These are phyloP conservation scores for Taphrina communis DNA, from an alignment of 1,139 yeast genomes.

Conservation along the genomic window DNA sequence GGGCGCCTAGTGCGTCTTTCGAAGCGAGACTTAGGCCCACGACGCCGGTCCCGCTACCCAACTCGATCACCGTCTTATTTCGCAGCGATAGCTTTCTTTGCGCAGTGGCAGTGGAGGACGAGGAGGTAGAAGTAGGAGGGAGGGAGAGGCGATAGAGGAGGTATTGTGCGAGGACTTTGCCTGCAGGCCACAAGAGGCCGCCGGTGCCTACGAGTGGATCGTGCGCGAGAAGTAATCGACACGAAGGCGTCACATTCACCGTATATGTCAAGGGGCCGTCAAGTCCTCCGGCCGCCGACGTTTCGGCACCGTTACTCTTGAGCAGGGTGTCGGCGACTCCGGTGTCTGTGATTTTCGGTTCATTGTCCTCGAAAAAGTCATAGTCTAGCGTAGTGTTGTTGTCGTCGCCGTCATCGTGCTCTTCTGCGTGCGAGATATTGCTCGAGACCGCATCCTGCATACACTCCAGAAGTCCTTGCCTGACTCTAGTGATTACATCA, in stretches of 20 bases:
- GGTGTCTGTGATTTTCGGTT: slow-evolving; percentile 14
- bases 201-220: slow-evolving; percentile 37
- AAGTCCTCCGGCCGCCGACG: neutral
- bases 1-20: neutral
- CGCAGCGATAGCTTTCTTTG: neutral
- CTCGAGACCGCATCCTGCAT: too few species aligned
- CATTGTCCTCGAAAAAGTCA: slow-evolving; percentile 15
- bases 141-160: neutral
- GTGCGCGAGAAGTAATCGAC: neutral
- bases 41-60: slow-evolving; percentile 38
- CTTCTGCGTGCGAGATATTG: too few species aligned
- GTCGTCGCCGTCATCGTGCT: neutral
- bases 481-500: too few species aligned
- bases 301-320: too few species aligned
- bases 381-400: neutral
- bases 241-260: neutral
- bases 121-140: too few species aligned
- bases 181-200: slow-evolving; percentile 39
- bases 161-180: slow-evolving; percentile 27
- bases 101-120: neutral
- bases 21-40: slow-evolving; percentile 23
- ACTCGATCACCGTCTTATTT: slow-evolving; percentile 23
- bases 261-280: neutral
- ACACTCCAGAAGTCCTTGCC: too few species aligned
- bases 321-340: neutral